Percentiles rank a stretch among this genome's conserved stretches.
These are phyloP conservation scores for Pleoardoris graminearum DNA, from an alignment of 2,329 filamentous ascomycete species.

Conservation along the genomic window DNA sequence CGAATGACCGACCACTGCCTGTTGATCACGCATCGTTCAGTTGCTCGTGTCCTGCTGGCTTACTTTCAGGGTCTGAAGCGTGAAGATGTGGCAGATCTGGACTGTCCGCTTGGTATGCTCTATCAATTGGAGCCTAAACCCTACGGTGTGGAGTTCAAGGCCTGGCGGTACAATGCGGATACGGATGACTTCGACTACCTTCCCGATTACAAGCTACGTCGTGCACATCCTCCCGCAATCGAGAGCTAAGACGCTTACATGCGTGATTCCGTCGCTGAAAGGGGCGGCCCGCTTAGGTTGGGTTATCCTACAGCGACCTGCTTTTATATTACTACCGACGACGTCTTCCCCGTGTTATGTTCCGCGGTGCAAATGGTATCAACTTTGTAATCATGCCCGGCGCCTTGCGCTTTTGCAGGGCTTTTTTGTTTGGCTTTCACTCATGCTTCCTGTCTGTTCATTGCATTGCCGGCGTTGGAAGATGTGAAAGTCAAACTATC, in stretches of 20 bases:
- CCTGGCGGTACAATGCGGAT: constrained; percentile 83
- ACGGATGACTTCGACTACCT: constrained; percentile 82
- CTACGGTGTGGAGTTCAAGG: constrained; percentile 96
- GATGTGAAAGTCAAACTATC: background rate
- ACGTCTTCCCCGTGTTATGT: background rate
- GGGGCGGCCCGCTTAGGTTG: too few relatives aligned
- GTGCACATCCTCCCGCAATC: constrained; percentile 44
- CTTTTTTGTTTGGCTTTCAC: background rate
- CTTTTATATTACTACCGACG: constrained; percentile 7
- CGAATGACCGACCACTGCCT: constrained; percentile 95
- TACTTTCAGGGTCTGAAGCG: constrained; percentile 94
- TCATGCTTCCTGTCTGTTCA: background rate
- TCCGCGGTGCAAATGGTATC: constrained; percentile 4
- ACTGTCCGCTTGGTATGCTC: constrained; percentile 89
- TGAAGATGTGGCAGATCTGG: constrained; percentile 90
- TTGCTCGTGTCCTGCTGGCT: constrained; percentile 88
- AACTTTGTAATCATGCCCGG: background rate
- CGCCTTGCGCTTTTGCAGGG: background rate
- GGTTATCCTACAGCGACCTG: too few relatives aligned
- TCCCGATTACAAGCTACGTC: constrained; percentile 77
- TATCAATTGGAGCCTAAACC: constrained; percentile 97
- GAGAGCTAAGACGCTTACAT: background rate
- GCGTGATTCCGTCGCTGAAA: too few relatives aligned
- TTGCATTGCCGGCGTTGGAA: constrained; percentile 4
- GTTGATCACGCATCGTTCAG: constrained; percentile 88